Evolutionary conservation across 2,329 filamentous ascomycete species (phyloP), one percentile per base, ranked within the genome.

Genomic region (Xylaria sp.): DNA sequence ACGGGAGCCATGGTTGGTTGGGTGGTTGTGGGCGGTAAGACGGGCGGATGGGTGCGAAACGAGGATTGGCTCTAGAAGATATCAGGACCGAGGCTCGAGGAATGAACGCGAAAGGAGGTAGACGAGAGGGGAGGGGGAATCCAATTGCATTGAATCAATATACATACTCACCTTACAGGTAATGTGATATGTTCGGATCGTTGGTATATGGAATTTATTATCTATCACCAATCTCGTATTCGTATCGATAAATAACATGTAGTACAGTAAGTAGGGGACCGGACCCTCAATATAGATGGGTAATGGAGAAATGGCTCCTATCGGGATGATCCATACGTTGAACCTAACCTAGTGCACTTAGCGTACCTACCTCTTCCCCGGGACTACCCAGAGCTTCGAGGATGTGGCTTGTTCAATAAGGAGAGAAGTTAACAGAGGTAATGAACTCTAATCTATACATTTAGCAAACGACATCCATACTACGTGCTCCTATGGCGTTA

Each of bases 1-100:
- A 69, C 43, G 43, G 62, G 28, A 28, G 69, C 66, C 65, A 72
- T 69, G 68, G 71, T 72, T 64, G 61, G 63, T 60, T 39, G 43
- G 30, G 18, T 23, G 60, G 56, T 30, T 34, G 43, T 39, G 36
- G 30, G n/a, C 18, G 45, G 18, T 18, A 52, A 9, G 28, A 6
- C 48, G 25, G 25, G 64, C 25, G 28, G 25, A 20, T 41, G 43
- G 32, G 59, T 36, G n/a, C n/a, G n/a, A n/a, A n/a, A n/a, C n/a
- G n/a, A n/a, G n/a, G n/a, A n/a, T 36, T 28, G 43, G 41, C 8
- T 63, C 39, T 39, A 8, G 13, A 6, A 20, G 13, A 30, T 56
- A 15, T 48, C 12, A 36, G 23, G 43, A 8, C 12, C 23, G 13
- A 39, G 36, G 23, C 23, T 34, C 9, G n/a, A 23, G 8, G n/a